These are phyloP conservation scores for Asterophora lycoperdoides DNA, from an alignment of 768 basidiomycete species.

Conservation along the genomic window DNA sequence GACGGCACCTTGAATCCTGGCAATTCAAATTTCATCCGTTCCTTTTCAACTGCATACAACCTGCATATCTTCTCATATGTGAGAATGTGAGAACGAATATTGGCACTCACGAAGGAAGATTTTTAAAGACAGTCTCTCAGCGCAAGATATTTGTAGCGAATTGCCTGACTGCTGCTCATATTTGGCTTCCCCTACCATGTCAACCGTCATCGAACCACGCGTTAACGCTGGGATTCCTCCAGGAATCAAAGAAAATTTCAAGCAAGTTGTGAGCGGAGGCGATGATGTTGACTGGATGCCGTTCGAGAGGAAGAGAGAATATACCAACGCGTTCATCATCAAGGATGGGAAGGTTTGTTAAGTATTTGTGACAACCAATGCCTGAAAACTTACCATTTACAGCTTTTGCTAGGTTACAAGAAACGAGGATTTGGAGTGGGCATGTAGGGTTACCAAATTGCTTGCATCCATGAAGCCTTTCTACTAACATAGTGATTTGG, in stretches of 20 bases:
- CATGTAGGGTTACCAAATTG: conserved; percentile 37
- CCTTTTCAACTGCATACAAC: no score
- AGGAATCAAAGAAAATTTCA: conserved; percentile 36
- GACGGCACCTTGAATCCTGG: no score
- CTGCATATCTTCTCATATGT: no score
- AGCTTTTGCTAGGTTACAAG: conserved; percentile 74
- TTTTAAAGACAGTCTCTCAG: no score
- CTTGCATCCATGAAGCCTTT: not conserved
- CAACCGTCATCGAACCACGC: not conserved
- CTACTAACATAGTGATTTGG: conserved; percentile 2
- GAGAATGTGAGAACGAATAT: no score
- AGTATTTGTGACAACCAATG: conserved; percentile 1
- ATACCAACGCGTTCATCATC: conserved; percentile 70
- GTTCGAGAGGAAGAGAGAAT: conserved; percentile 40
- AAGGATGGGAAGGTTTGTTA: conserved; percentile 49
- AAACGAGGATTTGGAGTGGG: conserved; percentile 72
- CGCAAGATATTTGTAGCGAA: no score
- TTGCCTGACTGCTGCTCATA: no score
- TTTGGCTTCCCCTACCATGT: no score
- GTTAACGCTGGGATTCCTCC: conserved; percentile 28
- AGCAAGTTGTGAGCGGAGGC: conserved; percentile 30
- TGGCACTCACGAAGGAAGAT: no score
- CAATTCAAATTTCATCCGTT: no score
- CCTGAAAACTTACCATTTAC: not conserved
- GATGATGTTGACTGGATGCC: conserved; percentile 46